These are phyloP conservation scores for Alternaria sp. DNA, from an alignment of 2,329 filamentous ascomycete genomes.

Conservation along the genomic window DNA sequence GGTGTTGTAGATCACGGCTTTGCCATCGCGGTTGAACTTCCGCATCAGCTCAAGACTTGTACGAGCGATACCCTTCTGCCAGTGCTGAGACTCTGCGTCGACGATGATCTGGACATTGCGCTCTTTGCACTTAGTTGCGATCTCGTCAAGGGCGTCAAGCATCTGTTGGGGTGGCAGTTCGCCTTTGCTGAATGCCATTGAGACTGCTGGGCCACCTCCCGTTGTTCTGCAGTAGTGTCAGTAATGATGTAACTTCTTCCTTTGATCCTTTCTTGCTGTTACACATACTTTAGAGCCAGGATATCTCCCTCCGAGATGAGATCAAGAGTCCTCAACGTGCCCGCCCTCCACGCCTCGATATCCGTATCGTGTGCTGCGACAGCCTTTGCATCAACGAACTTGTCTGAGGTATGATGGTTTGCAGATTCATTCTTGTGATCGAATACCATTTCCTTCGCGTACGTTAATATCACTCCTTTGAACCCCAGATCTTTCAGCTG, in stretches of 20 bases:
- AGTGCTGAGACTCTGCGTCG: constrained; percentile 58
- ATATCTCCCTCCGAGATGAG: constrained; percentile 43
- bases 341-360: constrained; percentile 48
- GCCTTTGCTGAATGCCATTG: constrained; percentile 49
- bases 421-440: constrained; percentile 46
- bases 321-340: constrained; percentile 40
- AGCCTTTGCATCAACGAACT: constrained; percentile 7
- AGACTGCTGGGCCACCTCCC: constrained; percentile 54
- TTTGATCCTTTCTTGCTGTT: background rate
- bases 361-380: constrained; percentile 29
- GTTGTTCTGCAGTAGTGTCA: constrained; percentile 49
- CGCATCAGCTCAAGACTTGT: constrained; percentile 65
- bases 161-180: constrained; percentile 53
- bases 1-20: constrained; percentile 72
- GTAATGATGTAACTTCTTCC: background rate
- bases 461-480: constrained; percentile 82
- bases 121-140: constrained; percentile 52
- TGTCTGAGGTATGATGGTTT: constrained; percentile 24
- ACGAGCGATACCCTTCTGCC: constrained; percentile 55
- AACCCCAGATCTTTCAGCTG: constrained; percentile 75
- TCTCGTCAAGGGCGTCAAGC: constrained; percentile 53
- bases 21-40: constrained; percentile 59
- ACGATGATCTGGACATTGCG: constrained; percentile 55
- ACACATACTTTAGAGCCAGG: constrained; percentile 42
- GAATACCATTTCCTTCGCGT: constrained; percentile 72